Percentiles rank a stretch among this genome's conserved stretches.
Conservation (phyloP, 2,329 filamentous ascomycete species). For the Cytospora leucostoma region DNA sequence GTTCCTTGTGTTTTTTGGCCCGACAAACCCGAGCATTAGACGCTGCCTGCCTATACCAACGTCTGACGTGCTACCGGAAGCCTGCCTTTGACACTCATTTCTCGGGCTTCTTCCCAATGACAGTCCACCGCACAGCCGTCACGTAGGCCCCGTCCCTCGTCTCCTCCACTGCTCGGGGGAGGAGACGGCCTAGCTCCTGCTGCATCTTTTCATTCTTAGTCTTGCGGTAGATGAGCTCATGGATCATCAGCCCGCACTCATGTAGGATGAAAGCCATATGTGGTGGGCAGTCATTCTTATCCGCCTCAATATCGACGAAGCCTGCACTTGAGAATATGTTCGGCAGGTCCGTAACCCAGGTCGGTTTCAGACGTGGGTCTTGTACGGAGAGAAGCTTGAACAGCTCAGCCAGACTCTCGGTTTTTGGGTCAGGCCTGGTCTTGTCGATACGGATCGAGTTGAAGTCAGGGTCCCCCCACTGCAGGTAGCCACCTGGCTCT, state of each 20-base stretch:
- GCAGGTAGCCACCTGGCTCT: slow-evolving; percentile 10
- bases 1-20: too few relatives aligned
- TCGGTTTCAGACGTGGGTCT: slow-evolving; percentile 1
- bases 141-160: slow-evolving; percentile 24
- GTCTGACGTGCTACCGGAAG: too few relatives aligned
- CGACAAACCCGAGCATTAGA: too few relatives aligned
- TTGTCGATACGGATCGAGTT: slow-evolving; percentile 1
- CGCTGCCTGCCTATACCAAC: too few relatives aligned
- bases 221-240: slow-evolving; percentile 32
- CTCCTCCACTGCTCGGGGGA: slow-evolving; percentile 28
- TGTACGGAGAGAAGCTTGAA: not conserved
- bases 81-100: not conserved
- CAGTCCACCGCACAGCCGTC: slow-evolving; percentile 18
- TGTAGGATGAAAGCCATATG: slow-evolving; percentile 3
- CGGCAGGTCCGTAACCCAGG: not conserved
- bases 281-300: slow-evolving; percentile 4
- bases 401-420: not conserved
- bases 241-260: slow-evolving; percentile 28
- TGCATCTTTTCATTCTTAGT: slow-evolving; percentile 30
- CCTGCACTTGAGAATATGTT: not conserved
- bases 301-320: slow-evolving; percentile 1
- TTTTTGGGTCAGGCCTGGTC: not conserved
- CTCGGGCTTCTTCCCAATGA: slow-evolving; percentile 26
- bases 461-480: slow-evolving; percentile 12
- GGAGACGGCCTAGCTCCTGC: slow-evolving; percentile 23